Evolutionary conservation across 768 basidiomycete species (phyloP).

Genomic region (Chalciporus chontae): DNA sequence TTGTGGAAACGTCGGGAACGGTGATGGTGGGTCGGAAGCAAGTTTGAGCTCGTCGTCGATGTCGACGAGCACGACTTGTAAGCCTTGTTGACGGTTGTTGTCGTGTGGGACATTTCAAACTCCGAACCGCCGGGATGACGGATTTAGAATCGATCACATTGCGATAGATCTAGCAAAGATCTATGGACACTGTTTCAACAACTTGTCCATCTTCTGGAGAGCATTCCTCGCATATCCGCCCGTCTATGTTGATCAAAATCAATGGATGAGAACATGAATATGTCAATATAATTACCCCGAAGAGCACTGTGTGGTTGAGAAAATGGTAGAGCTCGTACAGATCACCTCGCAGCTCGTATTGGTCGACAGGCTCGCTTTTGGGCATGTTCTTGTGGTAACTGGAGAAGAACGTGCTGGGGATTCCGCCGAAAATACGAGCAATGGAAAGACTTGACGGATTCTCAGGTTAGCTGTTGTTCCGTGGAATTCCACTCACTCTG

Average conservation of each 20-base stretch:
- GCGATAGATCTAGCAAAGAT: too few species aligned
- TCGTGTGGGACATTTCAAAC: conserved; percentile 4
- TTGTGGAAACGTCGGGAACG: background rate
- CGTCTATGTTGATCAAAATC: conserved; percentile 17
- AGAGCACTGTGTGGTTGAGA: conserved; percentile 75
- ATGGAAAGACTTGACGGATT: conserved; percentile 57
- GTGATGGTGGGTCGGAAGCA: conserved; percentile 14
- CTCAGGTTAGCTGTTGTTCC: conserved; percentile 1
- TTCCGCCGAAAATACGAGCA: conserved; percentile 76
- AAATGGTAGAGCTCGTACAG: conserved; percentile 83
- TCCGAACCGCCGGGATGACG: conserved; percentile 6
- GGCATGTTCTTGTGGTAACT: conserved; percentile 62
- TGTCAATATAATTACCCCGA: conserved; percentile 52
- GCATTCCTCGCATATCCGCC: conserved; percentile 54
- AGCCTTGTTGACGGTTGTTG: conserved; percentile 30
- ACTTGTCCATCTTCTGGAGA: conserved; percentile 41
- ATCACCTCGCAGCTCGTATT: conserved; percentile 61
- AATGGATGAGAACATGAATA: background rate
- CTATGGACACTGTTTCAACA: conserved; percentile 37
- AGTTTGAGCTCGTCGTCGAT: conserved; percentile 16
- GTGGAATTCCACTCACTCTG: conserved; percentile 53
- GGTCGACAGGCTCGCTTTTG: conserved; percentile 59
- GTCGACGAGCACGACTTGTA: conserved; percentile 21
- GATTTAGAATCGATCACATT: background rate
- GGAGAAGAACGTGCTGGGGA: conserved; percentile 58